phyloP scores from a whole-genome alignment of 495 filamentous ascomycete genomes.

The Tirmania nivea region DNA sequence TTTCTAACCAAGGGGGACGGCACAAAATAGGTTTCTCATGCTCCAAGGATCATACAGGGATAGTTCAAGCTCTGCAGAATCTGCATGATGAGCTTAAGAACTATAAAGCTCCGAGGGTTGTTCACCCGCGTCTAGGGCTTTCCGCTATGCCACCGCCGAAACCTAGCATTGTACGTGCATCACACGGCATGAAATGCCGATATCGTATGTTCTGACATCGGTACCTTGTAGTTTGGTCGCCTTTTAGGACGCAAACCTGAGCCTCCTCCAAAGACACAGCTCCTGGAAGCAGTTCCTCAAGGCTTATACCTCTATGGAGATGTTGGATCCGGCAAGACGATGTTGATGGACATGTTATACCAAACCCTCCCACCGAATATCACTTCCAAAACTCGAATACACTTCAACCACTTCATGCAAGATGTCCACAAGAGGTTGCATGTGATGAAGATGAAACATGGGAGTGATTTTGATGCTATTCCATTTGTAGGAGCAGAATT shows the following conservation, averaged over 20 bases:
- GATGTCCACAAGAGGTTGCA: conserved; percentile 87
- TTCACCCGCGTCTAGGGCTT: conserved; percentile 56
- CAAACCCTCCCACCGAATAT: conserved; percentile 73
- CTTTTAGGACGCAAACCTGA: conserved; percentile 35
- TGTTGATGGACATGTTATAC: conserved; percentile 99
- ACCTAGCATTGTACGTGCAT: no score
- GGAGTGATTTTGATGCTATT: conserved; percentile 75
- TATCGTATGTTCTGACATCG: no score
- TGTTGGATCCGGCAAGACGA: conserved; percentile 95
- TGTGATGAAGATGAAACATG: conserved; percentile 67
- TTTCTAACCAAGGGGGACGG: neutral
- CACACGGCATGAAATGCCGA: no score
- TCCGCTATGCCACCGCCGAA: conserved; percentile 19
- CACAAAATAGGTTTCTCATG: neutral
- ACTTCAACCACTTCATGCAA: conserved; percentile 99
- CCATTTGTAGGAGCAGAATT: conserved; percentile 87
- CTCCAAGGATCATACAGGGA: conserved; percentile 28
- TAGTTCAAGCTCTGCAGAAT: conserved; percentile 72
- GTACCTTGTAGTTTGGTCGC: conserved; percentile 34
- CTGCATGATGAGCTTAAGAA: conserved; percentile 61
- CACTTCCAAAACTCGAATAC: conserved; percentile 71
- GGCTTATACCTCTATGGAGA: conserved; percentile 93
- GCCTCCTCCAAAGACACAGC: conserved; percentile 24
- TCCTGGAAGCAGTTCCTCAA: conserved; percentile 55
- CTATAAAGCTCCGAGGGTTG: conserved; percentile 49